Percentiles rank a stretch among this genome's conserved stretches.
These are phyloP conservation scores for Fusarium sp. DNA, from an alignment of 2,329 filamentous ascomycete genomes.

Conservation along the genomic window DNA sequence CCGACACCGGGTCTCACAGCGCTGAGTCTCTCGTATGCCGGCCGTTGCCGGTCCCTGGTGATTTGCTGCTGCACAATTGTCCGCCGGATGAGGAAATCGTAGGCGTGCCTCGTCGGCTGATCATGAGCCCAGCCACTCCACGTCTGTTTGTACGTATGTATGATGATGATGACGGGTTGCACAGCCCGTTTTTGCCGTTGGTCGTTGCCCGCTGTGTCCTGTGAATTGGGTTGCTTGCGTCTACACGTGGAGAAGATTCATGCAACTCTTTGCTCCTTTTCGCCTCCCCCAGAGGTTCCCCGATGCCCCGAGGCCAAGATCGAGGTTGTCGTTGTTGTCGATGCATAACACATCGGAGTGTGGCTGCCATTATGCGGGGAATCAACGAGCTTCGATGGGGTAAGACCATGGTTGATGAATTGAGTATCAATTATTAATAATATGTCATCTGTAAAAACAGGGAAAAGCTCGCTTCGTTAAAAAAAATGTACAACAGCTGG, in stretches of 20 bases:
- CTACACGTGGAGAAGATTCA: constrained; percentile 5
- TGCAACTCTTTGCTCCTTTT: background rate
- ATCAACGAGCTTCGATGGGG: constrained; percentile 39
- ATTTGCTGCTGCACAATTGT: background rate
- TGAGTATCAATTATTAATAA: constrained; percentile 35
- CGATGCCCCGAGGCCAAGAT: constrained; percentile 7
- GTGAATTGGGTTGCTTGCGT: background rate
- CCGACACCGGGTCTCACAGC: constrained; percentile 5
- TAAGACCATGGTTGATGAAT: constrained; percentile 25
- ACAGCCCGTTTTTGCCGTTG: constrained; percentile 1
- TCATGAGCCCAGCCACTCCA: constrained; percentile 4
- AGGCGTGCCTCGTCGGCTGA: constrained; percentile 33
- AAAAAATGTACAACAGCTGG: constrained; percentile 39
- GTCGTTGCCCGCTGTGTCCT: background rate
- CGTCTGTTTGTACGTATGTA: constrained; percentile 3
- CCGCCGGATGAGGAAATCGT: constrained; percentile 34
- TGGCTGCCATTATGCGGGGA: constrained; percentile 31
- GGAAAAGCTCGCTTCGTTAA: constrained; percentile 14
- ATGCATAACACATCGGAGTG: background rate
- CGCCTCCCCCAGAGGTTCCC: constrained; percentile 12
- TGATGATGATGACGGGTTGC: constrained; percentile 1
- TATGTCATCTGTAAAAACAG: background rate
- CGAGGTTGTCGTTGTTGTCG: constrained; percentile 1
- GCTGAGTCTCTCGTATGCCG: constrained; percentile 3
- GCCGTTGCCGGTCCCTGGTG: constrained; percentile 1